Evolutionary conservation across 2,329 filamentous ascomycete genomes (phyloP).

Genomic region (Coleophoma eucalyptorum): DNA sequence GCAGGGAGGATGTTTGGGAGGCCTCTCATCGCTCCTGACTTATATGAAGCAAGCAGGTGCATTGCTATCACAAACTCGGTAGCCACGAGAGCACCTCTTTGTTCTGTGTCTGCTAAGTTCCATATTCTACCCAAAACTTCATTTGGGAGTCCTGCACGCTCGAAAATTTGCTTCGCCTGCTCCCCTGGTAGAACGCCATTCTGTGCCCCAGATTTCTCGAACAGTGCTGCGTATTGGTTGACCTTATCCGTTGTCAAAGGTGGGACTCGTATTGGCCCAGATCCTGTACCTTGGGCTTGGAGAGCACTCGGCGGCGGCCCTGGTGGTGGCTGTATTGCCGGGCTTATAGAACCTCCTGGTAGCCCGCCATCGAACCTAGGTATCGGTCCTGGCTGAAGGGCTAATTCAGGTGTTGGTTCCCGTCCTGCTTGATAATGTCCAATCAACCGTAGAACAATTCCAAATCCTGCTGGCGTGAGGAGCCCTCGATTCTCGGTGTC

Average conservation of each 20-base stretch:
- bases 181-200: constrained; percentile 79
- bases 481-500: constrained; percentile 95
- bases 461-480: constrained; percentile 88
- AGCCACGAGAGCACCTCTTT: constrained; percentile 78
- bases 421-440: constrained; percentile 90
- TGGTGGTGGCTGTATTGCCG: constrained; percentile 46
- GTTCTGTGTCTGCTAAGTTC: constrained; percentile 91
- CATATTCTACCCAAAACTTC: constrained; percentile 92
- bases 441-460: constrained; percentile 88
- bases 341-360: constrained; percentile 28
- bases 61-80: constrained; percentile 98
- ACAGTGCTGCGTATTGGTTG: constrained; percentile 81
- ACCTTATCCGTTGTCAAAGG: constrained; percentile 86
- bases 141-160: constrained; percentile 85
- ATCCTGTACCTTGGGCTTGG: constrained; percentile 56
- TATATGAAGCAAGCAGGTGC: constrained; percentile 91
- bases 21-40: constrained; percentile 74
- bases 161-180: constrained; percentile 89
- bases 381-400: constrained; percentile 80
- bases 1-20: constrained; percentile 79
- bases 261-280: constrained; percentile 77
- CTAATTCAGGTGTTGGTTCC: constrained; percentile 76
- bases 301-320: constrained; percentile 36
- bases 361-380: constrained; percentile 83
- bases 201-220: constrained; percentile 81